These are phyloP conservation scores for Hirschfeldia incana DNA, from an alignment of 345 rosid species.

Conservation along the genomic window DNA sequence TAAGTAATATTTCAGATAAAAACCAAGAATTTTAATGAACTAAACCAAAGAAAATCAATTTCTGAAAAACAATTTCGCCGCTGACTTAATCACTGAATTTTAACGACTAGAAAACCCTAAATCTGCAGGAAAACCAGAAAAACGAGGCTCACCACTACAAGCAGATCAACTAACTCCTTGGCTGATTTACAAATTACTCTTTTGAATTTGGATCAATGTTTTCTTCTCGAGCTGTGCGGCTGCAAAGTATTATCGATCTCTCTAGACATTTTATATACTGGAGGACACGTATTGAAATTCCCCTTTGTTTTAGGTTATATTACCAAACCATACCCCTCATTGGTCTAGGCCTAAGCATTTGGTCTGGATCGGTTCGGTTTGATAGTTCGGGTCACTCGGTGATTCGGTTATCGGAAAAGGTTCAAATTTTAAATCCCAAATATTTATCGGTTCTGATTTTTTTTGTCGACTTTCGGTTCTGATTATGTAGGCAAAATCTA, in stretches of 20 bases:
- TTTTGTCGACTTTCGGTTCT: too few species aligned
- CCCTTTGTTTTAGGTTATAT: conserved; percentile 22
- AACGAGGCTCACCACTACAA: conserved; percentile 22
- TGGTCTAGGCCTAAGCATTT: background rate
- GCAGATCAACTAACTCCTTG: background rate
- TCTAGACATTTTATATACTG: background rate
- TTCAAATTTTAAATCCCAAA: background rate
- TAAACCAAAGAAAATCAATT: background rate
- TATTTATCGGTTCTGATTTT: too few species aligned
- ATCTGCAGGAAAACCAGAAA: background rate
- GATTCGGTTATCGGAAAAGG: background rate
- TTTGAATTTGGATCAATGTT: conserved; percentile 7
- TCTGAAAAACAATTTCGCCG: background rate
- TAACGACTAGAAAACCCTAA: conserved; percentile 3
- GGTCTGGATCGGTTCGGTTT: background rate
- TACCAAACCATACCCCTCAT: conserved; percentile 21
- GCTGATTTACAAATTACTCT: background rate
- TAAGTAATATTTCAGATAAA: too few species aligned
- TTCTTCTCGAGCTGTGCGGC: conserved; percentile 29
- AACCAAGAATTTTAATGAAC: background rate
- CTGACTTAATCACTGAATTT: background rate
- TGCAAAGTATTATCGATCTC: background rate
- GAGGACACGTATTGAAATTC: background rate
- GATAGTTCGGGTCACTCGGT: background rate
- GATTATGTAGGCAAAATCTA: too few species aligned